Evolutionary conservation across 768 basidiomycete genomes (phyloP).

Genomic region (Suillus alpinus): DNA sequence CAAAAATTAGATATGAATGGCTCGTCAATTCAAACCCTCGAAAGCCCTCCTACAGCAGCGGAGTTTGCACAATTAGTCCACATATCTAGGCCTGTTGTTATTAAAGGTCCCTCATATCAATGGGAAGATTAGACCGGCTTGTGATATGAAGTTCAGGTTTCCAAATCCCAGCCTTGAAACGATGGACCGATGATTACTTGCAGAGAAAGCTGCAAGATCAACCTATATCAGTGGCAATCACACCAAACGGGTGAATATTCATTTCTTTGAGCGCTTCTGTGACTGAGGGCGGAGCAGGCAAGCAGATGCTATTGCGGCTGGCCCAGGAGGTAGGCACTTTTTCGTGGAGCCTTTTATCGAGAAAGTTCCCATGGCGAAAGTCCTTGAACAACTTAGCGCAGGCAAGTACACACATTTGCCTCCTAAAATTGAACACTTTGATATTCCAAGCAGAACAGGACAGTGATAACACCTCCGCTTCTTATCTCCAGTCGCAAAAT

Average conservation of each 20-base stretch:
- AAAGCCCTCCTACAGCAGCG: slow-evolving; percentile 58
- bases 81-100: slow-evolving; percentile 69
- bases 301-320: slow-evolving; percentile 69
- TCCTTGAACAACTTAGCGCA: slow-evolving; percentile 44
- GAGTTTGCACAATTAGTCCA: slow-evolving; percentile 69
- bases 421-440: not conserved
- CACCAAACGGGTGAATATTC: slow-evolving; percentile 71
- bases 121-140: not conserved
- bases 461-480: slow-evolving; percentile 33
- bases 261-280: not conserved
- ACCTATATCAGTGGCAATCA: slow-evolving; percentile 70
- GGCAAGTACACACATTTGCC: slow-evolving; percentile 23
- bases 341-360: slow-evolving; percentile 76
- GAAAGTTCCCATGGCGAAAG: slow-evolving; percentile 59
- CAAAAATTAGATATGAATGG: slow-evolving; percentile 56
- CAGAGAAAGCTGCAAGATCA: slow-evolving; percentile 49
- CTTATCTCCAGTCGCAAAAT: slow-evolving; percentile 89
- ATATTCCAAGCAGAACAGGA: slow-evolving; percentile 4
- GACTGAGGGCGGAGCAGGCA: slow-evolving; percentile 39
- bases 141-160: slow-evolving; percentile 38
- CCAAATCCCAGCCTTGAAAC: slow-evolving; percentile 40
- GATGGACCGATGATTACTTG: slow-evolving; percentile 72
- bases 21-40: slow-evolving; percentile 44
- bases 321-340: slow-evolving; percentile 53
- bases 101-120: slow-evolving; percentile 50